Percentiles rank a stretch among this genome's conserved stretches.
Conservation (phyloP, 345 rosid species). For the Eucalyptus pauciflora region DNA sequence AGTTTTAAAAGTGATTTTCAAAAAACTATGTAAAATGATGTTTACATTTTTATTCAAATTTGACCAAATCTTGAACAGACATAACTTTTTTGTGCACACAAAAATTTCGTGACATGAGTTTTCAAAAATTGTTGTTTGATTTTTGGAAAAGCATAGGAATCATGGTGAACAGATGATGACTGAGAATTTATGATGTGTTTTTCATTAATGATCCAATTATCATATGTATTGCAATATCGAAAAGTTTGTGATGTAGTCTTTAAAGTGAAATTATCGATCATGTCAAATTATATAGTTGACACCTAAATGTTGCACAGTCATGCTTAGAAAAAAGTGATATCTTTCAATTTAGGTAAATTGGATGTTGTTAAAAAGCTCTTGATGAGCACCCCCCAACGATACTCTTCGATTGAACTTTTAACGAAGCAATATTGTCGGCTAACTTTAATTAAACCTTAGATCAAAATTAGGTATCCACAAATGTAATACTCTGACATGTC, state of each 20-base stretch:
- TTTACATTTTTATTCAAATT: background rate
- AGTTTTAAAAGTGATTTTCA: background rate
- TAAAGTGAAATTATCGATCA: rapidly evolving
- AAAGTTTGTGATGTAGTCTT: background rate
- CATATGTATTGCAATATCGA: rapidly evolving
- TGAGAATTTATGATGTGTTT: background rate
- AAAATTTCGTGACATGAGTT: background rate
- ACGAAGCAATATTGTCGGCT: background rate
- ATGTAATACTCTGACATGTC: no score
- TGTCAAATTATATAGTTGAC: background rate
- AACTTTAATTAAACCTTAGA: background rate
- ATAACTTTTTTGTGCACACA: rapidly evolving
- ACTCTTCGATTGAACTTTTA: background rate
- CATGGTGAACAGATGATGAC: rapidly evolving
- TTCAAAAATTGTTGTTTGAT: background rate
- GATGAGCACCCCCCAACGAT: background rate
- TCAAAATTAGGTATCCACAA: background rate
- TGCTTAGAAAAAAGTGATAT: background rate
- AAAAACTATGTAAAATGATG: no score
- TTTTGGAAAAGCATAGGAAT: background rate
- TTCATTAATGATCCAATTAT: background rate
- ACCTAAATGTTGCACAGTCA: rapidly evolving
- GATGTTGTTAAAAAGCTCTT: background rate
- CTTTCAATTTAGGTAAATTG: background rate
- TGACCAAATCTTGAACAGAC: background rate